Evolutionary conservation across 2,329 filamentous ascomycete genomes (phyloP).

Genomic region (Aspergillus phoenicis): DNA sequence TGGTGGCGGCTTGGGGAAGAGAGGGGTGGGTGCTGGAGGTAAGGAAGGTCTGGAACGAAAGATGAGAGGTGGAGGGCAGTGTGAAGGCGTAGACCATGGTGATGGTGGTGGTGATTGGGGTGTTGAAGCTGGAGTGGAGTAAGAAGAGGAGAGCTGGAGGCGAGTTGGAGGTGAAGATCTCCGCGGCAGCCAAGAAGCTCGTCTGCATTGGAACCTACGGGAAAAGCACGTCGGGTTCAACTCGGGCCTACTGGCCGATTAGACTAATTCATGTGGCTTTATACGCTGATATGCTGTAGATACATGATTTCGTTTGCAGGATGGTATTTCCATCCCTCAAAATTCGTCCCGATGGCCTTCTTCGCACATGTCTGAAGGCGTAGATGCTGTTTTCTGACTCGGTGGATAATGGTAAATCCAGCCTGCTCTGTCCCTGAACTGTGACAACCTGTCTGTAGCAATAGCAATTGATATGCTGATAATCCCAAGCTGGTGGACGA

Average conservation of each 20-base stretch:
- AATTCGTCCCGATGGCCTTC: background rate
- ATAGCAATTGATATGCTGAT: background rate
- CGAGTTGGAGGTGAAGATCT: conserved; percentile 22
- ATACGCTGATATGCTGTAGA: background rate
- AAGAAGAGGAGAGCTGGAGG: conserved; percentile 20
- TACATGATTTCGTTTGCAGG: background rate
- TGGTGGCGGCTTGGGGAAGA: conserved; percentile 78
- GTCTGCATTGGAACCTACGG: background rate
- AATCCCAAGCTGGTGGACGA: background rate
- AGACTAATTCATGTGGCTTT: background rate
- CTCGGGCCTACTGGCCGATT: background rate
- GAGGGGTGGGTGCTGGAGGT: conserved; percentile 84
- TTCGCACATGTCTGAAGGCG: background rate
- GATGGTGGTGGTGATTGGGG: conserved; percentile 10
- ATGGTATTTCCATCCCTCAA: background rate
- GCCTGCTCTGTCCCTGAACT: background rate
- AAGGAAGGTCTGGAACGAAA: conserved; percentile 78
- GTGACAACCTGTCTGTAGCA: background rate
- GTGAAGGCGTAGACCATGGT: conserved; percentile 86
- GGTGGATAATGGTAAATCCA: background rate
- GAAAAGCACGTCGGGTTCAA: background rate
- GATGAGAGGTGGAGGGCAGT: conserved; percentile 85
- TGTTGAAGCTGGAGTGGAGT: background rate
- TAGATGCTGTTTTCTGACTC: background rate
- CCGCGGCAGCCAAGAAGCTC: conserved; percentile 23